Evolutionary conservation across 78 protist species (phyloP).

Genomic region (Bodo saltans): DNA sequence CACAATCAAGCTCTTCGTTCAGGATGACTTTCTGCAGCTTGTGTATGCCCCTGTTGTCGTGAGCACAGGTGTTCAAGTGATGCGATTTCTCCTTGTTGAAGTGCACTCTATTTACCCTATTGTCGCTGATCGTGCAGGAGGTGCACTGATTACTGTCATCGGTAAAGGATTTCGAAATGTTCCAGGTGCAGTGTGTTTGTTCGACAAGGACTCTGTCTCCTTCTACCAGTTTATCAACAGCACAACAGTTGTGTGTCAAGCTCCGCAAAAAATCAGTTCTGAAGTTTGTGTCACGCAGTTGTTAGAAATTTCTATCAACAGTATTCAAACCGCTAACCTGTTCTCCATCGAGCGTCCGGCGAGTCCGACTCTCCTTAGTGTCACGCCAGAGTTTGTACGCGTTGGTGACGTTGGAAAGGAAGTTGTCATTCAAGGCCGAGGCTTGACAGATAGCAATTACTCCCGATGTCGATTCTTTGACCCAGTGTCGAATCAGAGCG

Average conservation of each 20-base stretch:
- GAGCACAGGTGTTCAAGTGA: background rate
- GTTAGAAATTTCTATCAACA: background rate
- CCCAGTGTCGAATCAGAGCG: too few relatives aligned
- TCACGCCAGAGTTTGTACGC: too few relatives aligned
- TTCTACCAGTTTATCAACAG: background rate
- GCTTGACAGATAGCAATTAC: too few relatives aligned
- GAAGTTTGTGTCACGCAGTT: background rate
- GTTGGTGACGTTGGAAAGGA: too few relatives aligned
- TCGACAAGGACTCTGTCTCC: background rate
- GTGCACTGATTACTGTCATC: background rate
- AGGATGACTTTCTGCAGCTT: background rate
- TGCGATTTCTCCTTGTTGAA: background rate
- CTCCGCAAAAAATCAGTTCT: background rate
- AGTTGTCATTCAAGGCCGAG: too few relatives aligned
- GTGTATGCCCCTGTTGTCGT: background rate
- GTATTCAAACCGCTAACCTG: background rate
- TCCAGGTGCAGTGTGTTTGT: background rate
- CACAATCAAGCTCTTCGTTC: background rate
- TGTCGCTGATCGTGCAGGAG: background rate
- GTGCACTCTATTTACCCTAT: background rate
- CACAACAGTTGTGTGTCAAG: background rate
- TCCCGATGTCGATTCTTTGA: too few relatives aligned
- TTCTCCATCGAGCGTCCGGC: background rate
- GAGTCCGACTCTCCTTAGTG: background rate
- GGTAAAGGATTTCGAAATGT: background rate